A percentile compares a stretch with the other conserved stretches of the same genome.
phyloP scores from a whole-genome alignment of 75 land plant species.

The Ceratopteris richardii region DNA sequence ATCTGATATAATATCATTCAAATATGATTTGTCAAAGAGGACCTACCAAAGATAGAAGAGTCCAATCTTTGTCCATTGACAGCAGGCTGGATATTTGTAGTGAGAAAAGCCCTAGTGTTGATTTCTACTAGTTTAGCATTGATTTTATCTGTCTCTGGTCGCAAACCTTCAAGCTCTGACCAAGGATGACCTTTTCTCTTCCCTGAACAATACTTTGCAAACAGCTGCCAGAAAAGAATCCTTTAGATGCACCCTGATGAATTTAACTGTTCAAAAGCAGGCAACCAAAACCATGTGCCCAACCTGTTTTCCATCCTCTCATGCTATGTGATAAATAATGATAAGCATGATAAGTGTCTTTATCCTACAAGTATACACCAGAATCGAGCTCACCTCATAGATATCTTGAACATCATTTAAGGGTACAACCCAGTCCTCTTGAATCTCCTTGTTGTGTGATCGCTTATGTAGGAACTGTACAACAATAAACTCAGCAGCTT shows the following conservation, averaged over 20 bases:
- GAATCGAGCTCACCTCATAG: too few relatives aligned
- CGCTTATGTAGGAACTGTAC: slow-evolving; percentile 91
- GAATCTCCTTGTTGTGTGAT: slow-evolving; percentile 81
- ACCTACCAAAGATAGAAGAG: slow-evolving; percentile 73
- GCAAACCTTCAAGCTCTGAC: slow-evolving; percentile 96
- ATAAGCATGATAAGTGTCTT: too few relatives aligned
- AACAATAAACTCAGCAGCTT: too few relatives aligned
- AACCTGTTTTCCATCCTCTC: too few relatives aligned
- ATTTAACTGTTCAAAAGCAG: not conserved
- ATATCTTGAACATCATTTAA: slow-evolving; percentile 66
- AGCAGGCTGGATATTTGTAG: slow-evolving; percentile 96
- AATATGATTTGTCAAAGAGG: too few relatives aligned
- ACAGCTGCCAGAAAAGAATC: slow-evolving; percentile 39
- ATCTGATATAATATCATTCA: too few relatives aligned
- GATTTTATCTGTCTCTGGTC: slow-evolving; percentile 84
- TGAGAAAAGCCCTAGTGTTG: slow-evolving; percentile 72
- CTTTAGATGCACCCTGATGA: slow-evolving; percentile 1
- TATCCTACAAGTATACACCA: too few relatives aligned
- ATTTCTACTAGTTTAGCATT: slow-evolving; percentile 55
- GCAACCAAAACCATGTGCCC: too few relatives aligned
- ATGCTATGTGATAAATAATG: too few relatives aligned
- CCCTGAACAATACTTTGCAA: slow-evolving; percentile 65
- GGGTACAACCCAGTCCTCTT: slow-evolving; percentile 82
- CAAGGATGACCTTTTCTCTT: slow-evolving; percentile 67
- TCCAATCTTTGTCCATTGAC: slow-evolving; percentile 91